Percentiles rank a stretch among this genome's conserved stretches.
Evolutionary conservation across 2,329 filamentous ascomycete genomes (phyloP).

Genomic region (Elsinoe batatas): DNA sequence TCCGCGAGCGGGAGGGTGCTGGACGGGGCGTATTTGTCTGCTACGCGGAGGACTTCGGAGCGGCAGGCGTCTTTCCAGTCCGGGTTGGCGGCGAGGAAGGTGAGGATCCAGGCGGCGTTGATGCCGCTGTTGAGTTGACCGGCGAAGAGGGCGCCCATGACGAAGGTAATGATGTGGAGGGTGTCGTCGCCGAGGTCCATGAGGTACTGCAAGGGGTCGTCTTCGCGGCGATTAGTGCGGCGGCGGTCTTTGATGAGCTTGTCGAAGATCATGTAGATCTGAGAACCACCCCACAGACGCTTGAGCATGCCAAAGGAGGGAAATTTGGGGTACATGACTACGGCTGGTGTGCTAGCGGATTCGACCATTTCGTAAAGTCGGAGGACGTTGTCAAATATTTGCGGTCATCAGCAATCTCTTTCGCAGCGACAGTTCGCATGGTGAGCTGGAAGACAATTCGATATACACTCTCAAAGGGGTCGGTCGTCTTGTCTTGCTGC

Average conservation of each 20-base stretch:
- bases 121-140: conserved; percentile 49
- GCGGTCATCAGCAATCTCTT: conserved; percentile 44
- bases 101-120: conserved; percentile 45
- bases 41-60: conserved; percentile 38
- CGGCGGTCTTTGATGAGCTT: conserved; percentile 39
- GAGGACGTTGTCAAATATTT: conserved; percentile 35
- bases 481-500: conserved; percentile 30
- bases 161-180: conserved; percentile 38
- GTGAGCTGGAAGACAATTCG: conserved; percentile 47
- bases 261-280: conserved; percentile 41
- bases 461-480: conserved; percentile 48
- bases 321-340: conserved; percentile 46
- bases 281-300: conserved; percentile 37
- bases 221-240: conserved; percentile 32
- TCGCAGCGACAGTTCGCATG: conserved; percentile 45
- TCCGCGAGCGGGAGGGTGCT: conserved; percentile 26
- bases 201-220: conserved; percentile 45
- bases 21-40: conserved; percentile 35
- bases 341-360: conserved; percentile 31
- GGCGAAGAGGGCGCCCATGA: conserved; percentile 46
- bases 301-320: conserved; percentile 36
- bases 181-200: conserved; percentile 43
- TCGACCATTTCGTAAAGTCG: conserved; percentile 41
- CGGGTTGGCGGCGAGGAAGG: conserved; percentile 39
- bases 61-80: conserved; percentile 38